These are phyloP conservation scores for Aeschynomene evenia DNA, from an alignment of 306 rosid species.

Conservation along the genomic window DNA sequence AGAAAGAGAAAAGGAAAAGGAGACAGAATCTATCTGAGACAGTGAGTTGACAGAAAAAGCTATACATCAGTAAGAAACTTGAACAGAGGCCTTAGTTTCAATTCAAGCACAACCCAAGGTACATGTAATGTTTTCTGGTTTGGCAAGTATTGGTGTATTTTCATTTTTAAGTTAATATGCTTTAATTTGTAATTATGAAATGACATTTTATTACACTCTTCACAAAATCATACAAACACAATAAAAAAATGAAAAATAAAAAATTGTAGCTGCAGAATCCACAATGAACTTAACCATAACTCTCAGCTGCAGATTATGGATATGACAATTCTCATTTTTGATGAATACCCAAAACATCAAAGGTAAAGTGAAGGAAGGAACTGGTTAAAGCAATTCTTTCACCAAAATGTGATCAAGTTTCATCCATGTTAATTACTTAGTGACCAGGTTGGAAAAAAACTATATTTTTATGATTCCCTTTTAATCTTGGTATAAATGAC, in stretches of 20 bases:
- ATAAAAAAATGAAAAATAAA: neutral
- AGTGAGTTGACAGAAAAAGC: constrained; percentile 27
- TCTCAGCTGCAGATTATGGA: neutral
- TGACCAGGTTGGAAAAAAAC: neutral
- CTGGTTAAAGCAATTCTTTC: constrained; percentile 20
- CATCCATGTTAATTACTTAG: neutral
- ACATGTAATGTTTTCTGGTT: neutral
- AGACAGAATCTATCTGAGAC: constrained; percentile 31
- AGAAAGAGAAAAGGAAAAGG: constrained; percentile 17
- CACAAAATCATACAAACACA: neutral
- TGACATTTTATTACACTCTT: neutral
- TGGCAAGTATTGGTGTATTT: neutral
- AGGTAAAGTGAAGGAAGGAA: neutral
- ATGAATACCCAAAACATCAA: neutral
- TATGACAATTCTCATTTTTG: neutral
- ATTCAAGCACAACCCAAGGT: constrained; percentile 14
- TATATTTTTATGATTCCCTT: neutral
- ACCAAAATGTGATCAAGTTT: neutral
- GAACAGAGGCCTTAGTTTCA: constrained; percentile 29
- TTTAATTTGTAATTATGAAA: neutral
- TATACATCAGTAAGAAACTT: constrained; percentile 19
- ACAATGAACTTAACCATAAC: neutral
- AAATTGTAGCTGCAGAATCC: too few relatives aligned
- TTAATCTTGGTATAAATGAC: neutral
- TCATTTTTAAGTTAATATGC: neutral